Evolutionary conservation across 2,329 filamentous ascomycete genomes (phyloP).

Genomic region (Trichoderma pleuroti): DNA sequence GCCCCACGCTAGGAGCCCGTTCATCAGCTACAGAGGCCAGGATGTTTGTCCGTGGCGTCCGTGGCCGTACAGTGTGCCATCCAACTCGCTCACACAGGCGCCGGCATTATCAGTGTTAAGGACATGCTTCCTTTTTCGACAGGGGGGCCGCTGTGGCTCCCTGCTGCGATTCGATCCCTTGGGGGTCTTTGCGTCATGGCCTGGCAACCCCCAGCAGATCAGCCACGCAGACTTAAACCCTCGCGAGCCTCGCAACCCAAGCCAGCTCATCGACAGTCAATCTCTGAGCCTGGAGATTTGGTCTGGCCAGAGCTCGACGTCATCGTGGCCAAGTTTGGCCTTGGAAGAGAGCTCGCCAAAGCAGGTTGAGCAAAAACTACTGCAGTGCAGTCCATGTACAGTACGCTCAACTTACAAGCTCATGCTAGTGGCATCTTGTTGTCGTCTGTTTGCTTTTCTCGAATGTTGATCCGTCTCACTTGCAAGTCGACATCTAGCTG

Average conservation of each 20-base stretch:
- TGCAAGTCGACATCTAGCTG: background rate
- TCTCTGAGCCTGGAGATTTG: background rate
- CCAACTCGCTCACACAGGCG: background rate
- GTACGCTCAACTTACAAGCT: background rate
- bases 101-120: background rate
- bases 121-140: slow-evolving; percentile 10
- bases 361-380: background rate
- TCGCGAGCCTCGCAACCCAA: background rate
- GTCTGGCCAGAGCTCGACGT: background rate
- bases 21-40: slow-evolving; percentile 7
- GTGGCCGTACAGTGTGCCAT: slow-evolving; percentile 8
- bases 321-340: slow-evolving; percentile 10
- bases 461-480: background rate
- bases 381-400: background rate
- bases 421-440: background rate
- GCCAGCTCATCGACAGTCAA: background rate
- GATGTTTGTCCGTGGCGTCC: background rate
- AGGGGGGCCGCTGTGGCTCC: background rate
- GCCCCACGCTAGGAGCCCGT: slow-evolving; percentile 9
- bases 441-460: background rate
- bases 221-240: background rate
- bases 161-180: slow-evolving; percentile 2
- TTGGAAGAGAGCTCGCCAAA: slow-evolving; percentile 1
- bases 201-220: background rate
- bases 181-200: slow-evolving; percentile 12